Percentiles rank a stretch among this genome's conserved stretches.
These are phyloP conservation scores for Dissoconium aciculare DNA, from an alignment of 2,329 filamentous ascomycete species.

Conservation along the genomic window DNA sequence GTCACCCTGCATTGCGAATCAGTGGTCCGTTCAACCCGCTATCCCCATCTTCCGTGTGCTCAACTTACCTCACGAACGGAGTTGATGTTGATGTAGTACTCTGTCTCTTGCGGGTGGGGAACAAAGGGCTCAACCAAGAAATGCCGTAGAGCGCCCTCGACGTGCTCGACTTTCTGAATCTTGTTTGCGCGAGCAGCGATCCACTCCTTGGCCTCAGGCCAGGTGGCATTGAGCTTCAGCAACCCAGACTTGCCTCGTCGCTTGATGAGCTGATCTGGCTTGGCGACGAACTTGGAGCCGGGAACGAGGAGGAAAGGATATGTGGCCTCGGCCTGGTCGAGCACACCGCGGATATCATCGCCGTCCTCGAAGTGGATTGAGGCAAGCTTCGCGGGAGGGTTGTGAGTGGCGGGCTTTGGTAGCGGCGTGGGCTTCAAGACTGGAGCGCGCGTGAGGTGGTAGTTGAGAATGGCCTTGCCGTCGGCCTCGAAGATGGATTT, in stretches of 20 bases:
- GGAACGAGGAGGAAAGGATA: conserved; percentile 85
- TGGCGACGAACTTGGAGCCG: conserved; percentile 88
- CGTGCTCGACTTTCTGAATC: conserved; percentile 81
- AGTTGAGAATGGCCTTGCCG: conserved; percentile 99
- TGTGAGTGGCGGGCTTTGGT: conserved; percentile 70
- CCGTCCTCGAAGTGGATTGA: conserved; percentile 88
- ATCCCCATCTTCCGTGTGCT: background rate
- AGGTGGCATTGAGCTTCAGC: conserved; percentile 90
- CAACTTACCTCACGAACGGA: conserved; percentile 92
- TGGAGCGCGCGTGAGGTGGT: conserved; percentile 93
- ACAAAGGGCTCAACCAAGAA: conserved; percentile 99
- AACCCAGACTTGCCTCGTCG: conserved; percentile 97
- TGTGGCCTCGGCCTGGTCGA: conserved; percentile 89
- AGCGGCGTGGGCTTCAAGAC: conserved; percentile 98
- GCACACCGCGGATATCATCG: conserved; percentile 63
- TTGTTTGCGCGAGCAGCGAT: conserved; percentile 84
- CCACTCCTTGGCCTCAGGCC: conserved; percentile 88
- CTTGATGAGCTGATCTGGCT: conserved; percentile 99
- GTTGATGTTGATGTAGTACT: conserved; percentile 99
- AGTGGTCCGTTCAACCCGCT: background rate
- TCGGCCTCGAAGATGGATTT: conserved; percentile 98
- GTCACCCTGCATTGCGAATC: conserved; percentile 53
- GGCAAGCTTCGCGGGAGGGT: conserved; percentile 77
- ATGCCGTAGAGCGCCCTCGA: conserved; percentile 74
- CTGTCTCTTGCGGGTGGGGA: conserved; percentile 83